phyloP scores from a whole-genome alignment of 179 eudicot genomes.

The Gypsophila paniculata region DNA sequence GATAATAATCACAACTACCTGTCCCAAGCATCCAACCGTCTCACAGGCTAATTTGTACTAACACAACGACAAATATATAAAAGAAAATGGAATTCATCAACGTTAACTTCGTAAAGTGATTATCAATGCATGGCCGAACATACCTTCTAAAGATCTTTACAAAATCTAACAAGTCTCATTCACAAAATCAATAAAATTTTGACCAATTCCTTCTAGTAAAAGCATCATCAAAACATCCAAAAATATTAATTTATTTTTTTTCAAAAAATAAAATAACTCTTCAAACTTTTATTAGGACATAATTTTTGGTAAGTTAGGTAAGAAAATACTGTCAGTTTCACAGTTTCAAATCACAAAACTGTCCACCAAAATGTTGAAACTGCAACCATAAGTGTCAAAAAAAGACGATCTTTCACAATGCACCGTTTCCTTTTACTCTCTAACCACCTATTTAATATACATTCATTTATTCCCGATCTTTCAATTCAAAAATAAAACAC shows the following conservation, averaged over 20 bases:
- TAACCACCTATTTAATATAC: too few relatives aligned
- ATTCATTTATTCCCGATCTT: too few relatives aligned
- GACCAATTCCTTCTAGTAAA: not conserved
- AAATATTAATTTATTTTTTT: not conserved
- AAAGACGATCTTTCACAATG: too few relatives aligned
- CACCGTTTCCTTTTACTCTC: too few relatives aligned
- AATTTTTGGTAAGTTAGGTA: not conserved
- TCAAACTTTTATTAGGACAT: too few relatives aligned
- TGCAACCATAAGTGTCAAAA: not conserved
- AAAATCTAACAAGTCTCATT: constrained; percentile 7
- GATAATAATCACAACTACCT: too few relatives aligned
- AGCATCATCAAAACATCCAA: constrained; percentile 3
- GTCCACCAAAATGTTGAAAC: not conserved
- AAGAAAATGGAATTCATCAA: not conserved
- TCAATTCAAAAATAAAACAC: too few relatives aligned
- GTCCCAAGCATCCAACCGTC: too few relatives aligned
- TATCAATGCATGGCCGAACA: constrained; percentile 10
- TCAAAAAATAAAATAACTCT: not conserved
- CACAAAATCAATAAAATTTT: not conserved
- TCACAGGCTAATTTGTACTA: not conserved
- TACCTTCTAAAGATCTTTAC: constrained; percentile 20
- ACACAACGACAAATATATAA: constrained; percentile 6
- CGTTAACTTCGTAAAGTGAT: not conserved
- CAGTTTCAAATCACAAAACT: not conserved
- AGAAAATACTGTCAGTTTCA: constrained; percentile 10